Evolutionary conservation across 129 eudicot species (phyloP).

Genomic region (Escallonia rubra): DNA sequence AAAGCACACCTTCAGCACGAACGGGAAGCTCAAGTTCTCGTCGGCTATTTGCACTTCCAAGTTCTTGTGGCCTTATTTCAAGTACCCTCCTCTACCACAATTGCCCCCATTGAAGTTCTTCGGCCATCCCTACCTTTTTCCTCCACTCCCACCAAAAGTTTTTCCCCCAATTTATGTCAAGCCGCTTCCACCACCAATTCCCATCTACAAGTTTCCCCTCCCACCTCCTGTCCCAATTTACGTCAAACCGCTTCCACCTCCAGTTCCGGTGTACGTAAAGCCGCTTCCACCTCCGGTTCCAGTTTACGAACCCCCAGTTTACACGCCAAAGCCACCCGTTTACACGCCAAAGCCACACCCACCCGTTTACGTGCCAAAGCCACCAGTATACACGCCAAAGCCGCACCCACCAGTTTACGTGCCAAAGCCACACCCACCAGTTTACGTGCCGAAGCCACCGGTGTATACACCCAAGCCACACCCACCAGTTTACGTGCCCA

Average conservation of each 20-base stretch:
- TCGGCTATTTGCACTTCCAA: conserved; percentile 64
- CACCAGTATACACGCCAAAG: conserved; percentile 15
- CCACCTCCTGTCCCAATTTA: conserved; percentile 7
- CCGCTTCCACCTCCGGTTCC: conserved; percentile 5
- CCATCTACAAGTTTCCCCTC: conserved; percentile 12
- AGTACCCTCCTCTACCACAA: conserved; percentile 55
- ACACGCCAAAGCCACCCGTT: conserved; percentile 5
- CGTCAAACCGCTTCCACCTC: neutral
- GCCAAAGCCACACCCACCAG: conserved; percentile 10
- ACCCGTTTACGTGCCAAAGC: conserved; percentile 1
- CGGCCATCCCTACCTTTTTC: conserved; percentile 36
- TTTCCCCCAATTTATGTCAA: conserved; percentile 8
- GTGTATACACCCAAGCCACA: conserved; percentile 2
- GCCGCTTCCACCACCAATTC: conserved; percentile 21
- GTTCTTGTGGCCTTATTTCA: conserved; percentile 61
- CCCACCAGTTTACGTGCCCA: conserved; percentile 21
- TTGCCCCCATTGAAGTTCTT: conserved; percentile 26
- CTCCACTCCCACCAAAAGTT: conserved; percentile 27
- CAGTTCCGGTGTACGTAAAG: neutral
- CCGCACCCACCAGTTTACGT: conserved; percentile 12
- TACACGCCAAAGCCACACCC: conserved; percentile 17
- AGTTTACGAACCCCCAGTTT: conserved; percentile 4
- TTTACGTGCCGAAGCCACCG: conserved; percentile 21
- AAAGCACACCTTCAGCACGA: conserved; percentile 53
- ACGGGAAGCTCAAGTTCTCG: conserved; percentile 59